Evolutionary conservation across 2,329 filamentous ascomycete species (phyloP), one percentile per base, ranked within the genome.

Genomic region (Fusarium gaditjirri): DNA sequence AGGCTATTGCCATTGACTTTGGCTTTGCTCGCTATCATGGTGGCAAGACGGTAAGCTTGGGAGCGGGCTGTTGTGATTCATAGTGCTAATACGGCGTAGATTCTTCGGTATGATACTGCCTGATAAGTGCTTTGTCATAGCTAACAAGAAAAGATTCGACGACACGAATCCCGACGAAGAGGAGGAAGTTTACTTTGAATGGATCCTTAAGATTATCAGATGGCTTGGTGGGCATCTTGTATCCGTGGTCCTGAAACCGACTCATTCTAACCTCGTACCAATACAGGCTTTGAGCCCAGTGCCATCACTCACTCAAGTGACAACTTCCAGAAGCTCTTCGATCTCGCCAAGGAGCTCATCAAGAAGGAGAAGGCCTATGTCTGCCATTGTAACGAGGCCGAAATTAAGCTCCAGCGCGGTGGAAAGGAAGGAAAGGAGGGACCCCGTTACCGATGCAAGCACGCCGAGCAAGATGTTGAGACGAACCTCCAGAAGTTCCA

Each of bases 151-250:
- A 62, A 88, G 95, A 76, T 97, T 93, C 81, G 96, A 98, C 80
- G 96, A 98, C 77, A 98, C 96, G 19, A 98, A 98, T 80, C 96
- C 96, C 3, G 94, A 95, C 72, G 93, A 93, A 52, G 96, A 98
- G 81, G 93, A 98, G 80, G 93, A 97, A 82, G 88, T 92, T 65
- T 98, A 95, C 82, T 97, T 97, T 79, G 89, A 88, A 16, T 92
- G 94, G n/a, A 98, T 98, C 74, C 86, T 94, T 77, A 94, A 98
- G 70, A 94, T 95, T 79, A 88, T 98, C 55, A 83, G 87, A 75
- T 98, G 96, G 96, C 86, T 91, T 35, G 77, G 77, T 78, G 44
- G 68, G 76, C 50, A 55, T 23, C 33, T 21, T 5, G 11, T 27
- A 16, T 52, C 23, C 21, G 29, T 27, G 25, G 29, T 27, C 35